Evolutionary conservation across 495 filamentous ascomycete genomes (phyloP).

Genomic region (Penicillium canariense): DNA sequence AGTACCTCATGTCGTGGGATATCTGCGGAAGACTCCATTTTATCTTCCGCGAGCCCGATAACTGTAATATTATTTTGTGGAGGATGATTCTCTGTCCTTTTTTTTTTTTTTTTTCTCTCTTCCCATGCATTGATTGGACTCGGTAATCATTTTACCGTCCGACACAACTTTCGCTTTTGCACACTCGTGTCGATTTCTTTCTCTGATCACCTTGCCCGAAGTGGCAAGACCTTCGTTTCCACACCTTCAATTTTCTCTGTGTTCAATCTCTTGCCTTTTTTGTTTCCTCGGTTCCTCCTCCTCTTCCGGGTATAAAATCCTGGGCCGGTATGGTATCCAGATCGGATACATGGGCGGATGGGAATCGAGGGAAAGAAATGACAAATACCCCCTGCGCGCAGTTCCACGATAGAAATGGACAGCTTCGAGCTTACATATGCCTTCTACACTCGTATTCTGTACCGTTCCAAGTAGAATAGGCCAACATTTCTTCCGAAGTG

Average conservation of each 20-base stretch:
- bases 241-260: slow-evolving; percentile 19
- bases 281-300: slow-evolving; percentile 6
- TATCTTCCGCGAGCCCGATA: slow-evolving; percentile 10
- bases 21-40: neutral
- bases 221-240: slow-evolving; percentile 17
- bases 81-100: slow-evolving; percentile 2
- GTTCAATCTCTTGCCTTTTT: slow-evolving; percentile 24
- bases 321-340: slow-evolving; percentile 3
- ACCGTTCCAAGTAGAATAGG: neutral
- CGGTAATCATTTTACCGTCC: too few relatives aligned
- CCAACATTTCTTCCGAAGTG: too few relatives aligned
- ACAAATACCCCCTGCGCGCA: slow-evolving; percentile 30
- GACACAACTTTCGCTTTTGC: slow-evolving; percentile 20
- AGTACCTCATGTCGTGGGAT: slow-evolving; percentile 7
- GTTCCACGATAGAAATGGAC: slow-evolving; percentile 25
- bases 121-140: slow-evolving; percentile 13
- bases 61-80: slow-evolving; percentile 34
- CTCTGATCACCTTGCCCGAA: slow-evolving; percentile 14
- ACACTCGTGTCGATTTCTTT: slow-evolving; percentile 5
- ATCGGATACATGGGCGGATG: slow-evolving; percentile 9
- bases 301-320: neutral
- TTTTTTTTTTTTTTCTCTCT: neutral
- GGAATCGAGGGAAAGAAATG: slow-evolving; percentile 11
- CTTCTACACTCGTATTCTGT: neutral
- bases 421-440: slow-evolving; percentile 7